Evolutionary conservation across 2,329 filamentous ascomycete genomes (phyloP).

Genomic region (Diplodia sapinea): DNA sequence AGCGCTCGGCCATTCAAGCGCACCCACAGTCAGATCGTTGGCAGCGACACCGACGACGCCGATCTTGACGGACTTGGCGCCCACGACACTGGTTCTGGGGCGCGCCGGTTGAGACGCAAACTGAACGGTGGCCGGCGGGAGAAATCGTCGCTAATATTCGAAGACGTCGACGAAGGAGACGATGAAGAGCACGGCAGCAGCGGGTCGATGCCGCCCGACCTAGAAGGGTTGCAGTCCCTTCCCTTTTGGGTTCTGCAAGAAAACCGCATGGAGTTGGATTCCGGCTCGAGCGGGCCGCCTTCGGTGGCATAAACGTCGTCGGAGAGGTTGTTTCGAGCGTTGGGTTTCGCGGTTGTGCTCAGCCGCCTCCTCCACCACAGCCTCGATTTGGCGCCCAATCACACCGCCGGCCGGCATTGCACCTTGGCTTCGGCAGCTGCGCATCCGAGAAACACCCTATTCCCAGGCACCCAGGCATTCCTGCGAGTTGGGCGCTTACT

Average conservation of each 20-base stretch:
- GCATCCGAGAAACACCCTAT: conserved; percentile 11
- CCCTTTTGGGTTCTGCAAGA: conserved; percentile 45
- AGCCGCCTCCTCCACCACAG: conserved; percentile 14
- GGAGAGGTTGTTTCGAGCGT: not conserved
- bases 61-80: conserved; percentile 50
- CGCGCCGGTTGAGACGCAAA: conserved; percentile 52
- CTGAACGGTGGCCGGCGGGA: conserved; percentile 47
- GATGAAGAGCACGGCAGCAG: conserved; percentile 42
- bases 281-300: conserved; percentile 17
- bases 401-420: not conserved
- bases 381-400: conserved; percentile 22
- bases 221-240: conserved; percentile 46
- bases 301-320: conserved; percentile 7
- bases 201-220: conserved; percentile 45
- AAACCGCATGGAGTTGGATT: conserved; percentile 36
- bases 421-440: not conserved
- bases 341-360: conserved; percentile 1
- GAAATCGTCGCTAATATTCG: conserved; percentile 47
- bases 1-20: conserved; percentile 53
- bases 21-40: conserved; percentile 53
- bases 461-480: conserved; percentile 4
- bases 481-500: conserved; percentile 6
- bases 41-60: conserved; percentile 52
- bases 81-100: conserved; percentile 46
- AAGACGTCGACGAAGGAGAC: conserved; percentile 46